Base-by-base conservation (phyloP, 2,329 filamentous ascomycete genomes). In the Trichophyton benhamiae region DNA sequence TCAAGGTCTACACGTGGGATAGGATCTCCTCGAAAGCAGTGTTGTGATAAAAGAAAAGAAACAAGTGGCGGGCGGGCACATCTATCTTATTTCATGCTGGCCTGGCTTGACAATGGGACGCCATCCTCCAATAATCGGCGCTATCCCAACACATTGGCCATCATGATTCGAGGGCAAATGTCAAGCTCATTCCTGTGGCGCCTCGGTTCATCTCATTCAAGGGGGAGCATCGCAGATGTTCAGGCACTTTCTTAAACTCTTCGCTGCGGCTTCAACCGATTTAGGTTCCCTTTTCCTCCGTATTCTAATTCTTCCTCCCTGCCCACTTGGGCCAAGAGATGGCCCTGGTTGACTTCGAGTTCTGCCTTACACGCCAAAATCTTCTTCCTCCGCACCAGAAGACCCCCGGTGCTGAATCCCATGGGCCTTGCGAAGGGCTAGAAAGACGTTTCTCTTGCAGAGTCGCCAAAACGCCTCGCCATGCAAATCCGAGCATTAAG, bases 1-100 rank as follows among this genome's bases (percentile, higher is more conserved):
- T 42, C 36, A 58, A 25, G 41, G 36, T 42, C 57, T 20, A 58
- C 57, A 58, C 57, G 57, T 58, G 57, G 57, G 57, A 58, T 58
- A 44, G 57, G 38, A 58, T 58, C 57, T 58, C 33, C 38, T 58
- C 41, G 13, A 25, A 44, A 30, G 36, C 36, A 46, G 41, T 36
- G n/a, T 20, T 13, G 25, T 22, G 38, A 25, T 13, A n/a, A 58
- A 44, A 44, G 57, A 44, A 58, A 58, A 58, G 17, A 38, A 57
- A 38, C n/a, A 20, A 44, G 52, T 55, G 52, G 52, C 52, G 52
- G 52, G 20, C 13, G 52, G 52, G 52, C 30, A 15, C 27, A 55
- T 55, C 52, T 36, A 36, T 55, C 52, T 55, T 33, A 36, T 55
- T 33, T 33, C 52, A 20, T 33, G 27, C 52, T n/a, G 30, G 52